A percentile compares a stretch with the other conserved stretches of the same genome.
These are phyloP conservation scores for Camelina sativa DNA, from an alignment of 345 rosid species.

Conservation along the genomic window DNA sequence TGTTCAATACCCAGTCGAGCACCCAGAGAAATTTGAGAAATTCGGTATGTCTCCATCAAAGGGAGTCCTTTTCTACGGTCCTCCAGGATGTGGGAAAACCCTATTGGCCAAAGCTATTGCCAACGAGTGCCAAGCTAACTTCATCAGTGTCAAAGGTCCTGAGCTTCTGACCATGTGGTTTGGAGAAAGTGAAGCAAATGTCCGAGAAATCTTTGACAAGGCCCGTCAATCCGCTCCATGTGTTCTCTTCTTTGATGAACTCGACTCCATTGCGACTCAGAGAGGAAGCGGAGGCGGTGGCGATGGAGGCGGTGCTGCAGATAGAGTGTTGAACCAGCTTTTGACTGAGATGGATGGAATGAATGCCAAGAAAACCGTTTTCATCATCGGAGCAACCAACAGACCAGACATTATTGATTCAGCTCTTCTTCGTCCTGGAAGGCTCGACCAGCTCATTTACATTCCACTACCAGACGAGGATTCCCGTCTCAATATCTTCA, in stretches of 20 bases:
- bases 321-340: constrained; percentile 95
- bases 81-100: constrained; percentile 98
- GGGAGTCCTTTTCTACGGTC: constrained; percentile 97
- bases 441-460: constrained; percentile 96
- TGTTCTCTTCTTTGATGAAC: constrained; percentile 95
- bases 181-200: constrained; percentile 98
- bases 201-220: constrained; percentile 95
- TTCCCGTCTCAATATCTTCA: constrained; percentile 81
- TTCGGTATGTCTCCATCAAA: constrained; percentile 99
- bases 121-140: constrained; percentile 95
- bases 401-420: constrained; percentile 95
- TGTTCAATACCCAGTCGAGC: constrained; percentile 99
- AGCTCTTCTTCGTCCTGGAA: constrained; percentile 96
- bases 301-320: constrained; percentile 99
- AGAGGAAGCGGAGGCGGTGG: constrained; percentile 81
- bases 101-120: constrained; percentile 98
- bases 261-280: constrained; percentile 99
- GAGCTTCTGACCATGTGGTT: constrained; percentile 99
- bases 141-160: constrained; percentile 97
- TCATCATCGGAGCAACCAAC: constrained; percentile 96
- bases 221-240: constrained; percentile 99
- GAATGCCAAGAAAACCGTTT: constrained; percentile 96
- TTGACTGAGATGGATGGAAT: constrained; percentile 99
- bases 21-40: constrained; percentile 96
- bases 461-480: constrained; percentile 98